A percentile compares a stretch with the other conserved stretches of the same genome.
These are phyloP conservation scores for Chytridium lagenaria DNA, from an alignment of 371 early-diverging fungal genomes.

Conservation along the genomic window DNA sequence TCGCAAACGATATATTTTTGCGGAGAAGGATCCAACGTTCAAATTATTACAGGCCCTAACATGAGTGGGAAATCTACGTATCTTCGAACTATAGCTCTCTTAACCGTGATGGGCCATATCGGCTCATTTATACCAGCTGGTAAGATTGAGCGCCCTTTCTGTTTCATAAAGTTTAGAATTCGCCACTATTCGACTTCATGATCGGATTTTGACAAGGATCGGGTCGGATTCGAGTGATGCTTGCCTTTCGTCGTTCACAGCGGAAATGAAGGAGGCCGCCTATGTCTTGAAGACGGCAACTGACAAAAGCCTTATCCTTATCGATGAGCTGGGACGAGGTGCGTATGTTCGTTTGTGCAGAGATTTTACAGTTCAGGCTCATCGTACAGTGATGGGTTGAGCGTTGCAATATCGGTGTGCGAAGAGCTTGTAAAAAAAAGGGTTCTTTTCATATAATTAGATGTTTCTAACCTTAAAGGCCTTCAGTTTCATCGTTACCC, in stretches of 20 bases:
- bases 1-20: conserved; percentile 81
- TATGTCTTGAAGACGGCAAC: conserved; percentile 80
- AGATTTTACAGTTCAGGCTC: conserved; percentile 59
- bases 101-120: conserved; percentile 94
- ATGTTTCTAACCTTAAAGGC: conserved; percentile 46
- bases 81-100: conserved; percentile 84
- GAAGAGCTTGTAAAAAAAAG: conserved; percentile 72
- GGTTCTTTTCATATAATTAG: neutral
- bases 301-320: conserved; percentile 75
- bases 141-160: no score
- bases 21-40: conserved; percentile 70
- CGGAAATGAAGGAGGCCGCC: conserved; percentile 89
- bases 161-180: conserved; percentile 76
- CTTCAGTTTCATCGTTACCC: conserved; percentile 74
- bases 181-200: conserved; percentile 78
- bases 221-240: conserved; percentile 42
- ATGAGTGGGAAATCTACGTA: conserved; percentile 98
- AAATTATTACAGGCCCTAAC: conserved; percentile 96
- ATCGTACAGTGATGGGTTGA: conserved; percentile 81
- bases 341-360: conserved; percentile 15
- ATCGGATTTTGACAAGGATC: conserved; percentile 65
- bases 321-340: conserved; percentile 98
- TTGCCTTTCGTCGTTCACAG: conserved; percentile 54
- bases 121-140: conserved; percentile 95
- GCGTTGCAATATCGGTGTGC: conserved; percentile 78